Evolutionary conservation across 257 asterid genomes (phyloP).

Genomic region (Cinchona pubescens): DNA sequence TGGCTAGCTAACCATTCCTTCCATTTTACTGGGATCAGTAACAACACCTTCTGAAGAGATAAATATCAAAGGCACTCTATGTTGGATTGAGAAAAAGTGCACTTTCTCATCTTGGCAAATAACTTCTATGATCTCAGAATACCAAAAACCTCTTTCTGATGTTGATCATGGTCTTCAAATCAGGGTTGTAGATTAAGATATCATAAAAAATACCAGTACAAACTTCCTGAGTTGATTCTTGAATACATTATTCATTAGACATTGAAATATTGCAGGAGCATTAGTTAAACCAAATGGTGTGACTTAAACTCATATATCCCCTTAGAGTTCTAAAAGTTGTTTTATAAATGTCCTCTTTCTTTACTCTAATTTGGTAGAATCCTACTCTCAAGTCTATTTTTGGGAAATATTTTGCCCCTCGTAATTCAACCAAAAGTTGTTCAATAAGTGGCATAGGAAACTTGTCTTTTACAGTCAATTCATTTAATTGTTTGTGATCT

Average conservation of each 20-base stretch:
- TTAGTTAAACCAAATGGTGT: no score
- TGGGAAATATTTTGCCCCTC: neutral
- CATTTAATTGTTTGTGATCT: no score
- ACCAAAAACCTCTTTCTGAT: neutral
- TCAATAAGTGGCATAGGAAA: no score
- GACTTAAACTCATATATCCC: no score
- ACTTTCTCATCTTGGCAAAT: neutral
- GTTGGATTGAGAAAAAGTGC: neutral
- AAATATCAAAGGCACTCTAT: slow-evolving; percentile 8
- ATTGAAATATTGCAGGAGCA: no score
- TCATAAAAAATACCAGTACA: slow-evolving; percentile 1
- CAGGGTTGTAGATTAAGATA: slow-evolving; percentile 2
- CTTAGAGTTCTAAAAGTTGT: no score
- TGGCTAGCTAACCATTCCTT: neutral
- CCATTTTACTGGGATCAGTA: neutral
- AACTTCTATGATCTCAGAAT: neutral
- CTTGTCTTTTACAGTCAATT: no score
- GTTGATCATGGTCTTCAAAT: neutral
- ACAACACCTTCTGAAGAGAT: neutral
- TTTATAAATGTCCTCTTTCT: no score
- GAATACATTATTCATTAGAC: slow-evolving; percentile 1
- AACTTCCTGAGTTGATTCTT: no score
- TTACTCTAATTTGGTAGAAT: no score
- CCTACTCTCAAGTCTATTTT: no score
- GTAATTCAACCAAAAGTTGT: no score